A percentile compares a stretch with the other conserved stretches of the same genome.
These are phyloP conservation scores for Purshia tridentata DNA, from an alignment of 306 rosid species.

Conservation along the genomic window DNA sequence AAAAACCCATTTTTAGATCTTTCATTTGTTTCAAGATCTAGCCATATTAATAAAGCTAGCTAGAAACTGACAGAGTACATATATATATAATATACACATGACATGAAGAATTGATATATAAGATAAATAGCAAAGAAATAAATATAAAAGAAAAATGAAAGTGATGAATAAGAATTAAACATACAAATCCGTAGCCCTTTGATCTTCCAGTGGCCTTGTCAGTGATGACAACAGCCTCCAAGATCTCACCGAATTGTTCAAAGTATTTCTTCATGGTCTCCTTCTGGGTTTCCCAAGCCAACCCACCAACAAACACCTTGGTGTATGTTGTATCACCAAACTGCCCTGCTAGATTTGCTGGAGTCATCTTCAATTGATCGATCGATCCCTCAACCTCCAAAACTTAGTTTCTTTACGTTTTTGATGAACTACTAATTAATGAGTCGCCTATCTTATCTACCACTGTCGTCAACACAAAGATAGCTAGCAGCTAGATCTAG, in stretches of 20 bases:
- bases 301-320: constrained; percentile 93
- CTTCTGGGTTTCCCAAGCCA: constrained; percentile 99
- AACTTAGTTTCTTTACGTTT: no score
- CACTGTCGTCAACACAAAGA: no score
- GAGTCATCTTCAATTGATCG: constrained; percentile 48
- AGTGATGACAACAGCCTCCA: constrained; percentile 99
- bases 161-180: constrained; percentile 9
- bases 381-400: not conserved
- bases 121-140: not conserved
- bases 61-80: no score
- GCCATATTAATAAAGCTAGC: not conserved
- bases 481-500: constrained; percentile 4
- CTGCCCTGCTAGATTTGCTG: constrained; percentile 69
- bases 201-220: constrained; percentile 98
- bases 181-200: constrained; percentile 97
- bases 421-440: no score
- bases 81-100: not conserved
- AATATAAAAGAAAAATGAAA: not conserved
- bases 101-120: not conserved
- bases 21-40: constrained; percentile 26
- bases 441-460: no score
- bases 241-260: constrained; percentile 96
- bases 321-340: constrained; percentile 98
- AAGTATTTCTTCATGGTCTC: constrained; percentile 96
- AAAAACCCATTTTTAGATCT: not conserved